Percentiles rank a stretch among this genome's conserved stretches.
These are phyloP conservation scores for Chamaenerion angustifolium DNA, from an alignment of 345 rosid species.

Conservation along the genomic window DNA sequence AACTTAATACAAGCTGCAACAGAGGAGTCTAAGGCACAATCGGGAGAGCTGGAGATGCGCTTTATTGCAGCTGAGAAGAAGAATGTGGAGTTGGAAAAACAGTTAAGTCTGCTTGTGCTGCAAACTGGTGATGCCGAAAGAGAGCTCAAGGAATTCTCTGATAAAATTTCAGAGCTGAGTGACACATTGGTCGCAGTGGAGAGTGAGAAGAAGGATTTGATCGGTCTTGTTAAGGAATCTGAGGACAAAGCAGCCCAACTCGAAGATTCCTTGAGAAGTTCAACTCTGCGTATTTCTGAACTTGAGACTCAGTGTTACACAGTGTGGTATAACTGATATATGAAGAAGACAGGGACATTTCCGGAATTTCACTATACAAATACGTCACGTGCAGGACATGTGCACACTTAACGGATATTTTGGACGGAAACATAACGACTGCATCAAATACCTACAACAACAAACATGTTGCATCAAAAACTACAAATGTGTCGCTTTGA, in stretches of 20 bases:
- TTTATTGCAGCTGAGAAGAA: slow-evolving; percentile 54
- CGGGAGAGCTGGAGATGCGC: slow-evolving; percentile 53
- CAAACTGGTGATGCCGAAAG: slow-evolving; percentile 42
- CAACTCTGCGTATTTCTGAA: slow-evolving; percentile 28
- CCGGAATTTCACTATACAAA: too few species aligned
- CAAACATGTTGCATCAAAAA: too few species aligned
- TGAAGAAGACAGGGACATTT: too few species aligned
- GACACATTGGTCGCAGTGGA: slow-evolving; percentile 33
- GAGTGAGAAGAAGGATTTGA: slow-evolving; percentile 41
- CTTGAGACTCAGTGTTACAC: too few species aligned
- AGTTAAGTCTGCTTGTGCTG: slow-evolving; percentile 32
- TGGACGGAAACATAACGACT: too few species aligned
- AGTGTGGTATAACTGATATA: too few species aligned
- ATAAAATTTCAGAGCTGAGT: slow-evolving; percentile 40
- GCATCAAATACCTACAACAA: too few species aligned
- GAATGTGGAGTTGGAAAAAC: slow-evolving; percentile 66
- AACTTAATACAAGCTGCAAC: slow-evolving; percentile 42
- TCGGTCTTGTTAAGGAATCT: slow-evolving; percentile 32
- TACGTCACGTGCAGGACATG: too few species aligned
- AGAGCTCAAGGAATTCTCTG: slow-evolving; percentile 41
- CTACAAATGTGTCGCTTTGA: too few species aligned
- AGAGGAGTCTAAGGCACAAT: slow-evolving; percentile 47
- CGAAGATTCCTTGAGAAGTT: slow-evolving; percentile 45
- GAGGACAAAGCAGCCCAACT: slow-evolving; percentile 36
- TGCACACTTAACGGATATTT: too few species aligned